Percentiles rank a stretch among this genome's conserved stretches.
Evolutionary conservation across 352 stramenopile genomes (phyloP).

Genomic region (Globisporangium uncinulatum): DNA sequence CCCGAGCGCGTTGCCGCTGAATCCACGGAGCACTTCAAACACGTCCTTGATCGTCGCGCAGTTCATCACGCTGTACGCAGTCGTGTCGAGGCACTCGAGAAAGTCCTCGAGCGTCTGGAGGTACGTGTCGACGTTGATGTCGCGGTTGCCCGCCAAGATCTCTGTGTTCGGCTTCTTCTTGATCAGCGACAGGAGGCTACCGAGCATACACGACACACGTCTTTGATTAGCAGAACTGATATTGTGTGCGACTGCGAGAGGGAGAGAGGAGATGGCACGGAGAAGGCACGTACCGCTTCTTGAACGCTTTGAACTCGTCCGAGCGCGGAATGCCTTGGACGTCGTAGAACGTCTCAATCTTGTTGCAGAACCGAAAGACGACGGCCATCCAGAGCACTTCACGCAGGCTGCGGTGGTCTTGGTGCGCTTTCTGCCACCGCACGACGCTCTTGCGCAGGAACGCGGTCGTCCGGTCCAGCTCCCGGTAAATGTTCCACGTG

Average conservation of each 20-base stretch:
- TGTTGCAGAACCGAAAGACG: conserved; percentile 78
- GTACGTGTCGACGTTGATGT: conserved; percentile 51
- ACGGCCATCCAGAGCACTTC: conserved; percentile 81
- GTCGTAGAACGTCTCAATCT: conserved; percentile 78
- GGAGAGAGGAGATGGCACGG: not conserved
- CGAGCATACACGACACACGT: conserved; percentile 1
- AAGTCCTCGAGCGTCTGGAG: conserved; percentile 68
- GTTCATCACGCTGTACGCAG: conserved; percentile 47
- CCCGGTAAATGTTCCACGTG: conserved; percentile 82
- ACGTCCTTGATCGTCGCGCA: conserved; percentile 40
- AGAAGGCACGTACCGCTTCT: conserved; percentile 42
- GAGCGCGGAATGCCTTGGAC: conserved; percentile 72
- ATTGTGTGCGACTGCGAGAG: not conserved
- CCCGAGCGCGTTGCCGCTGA: conserved; percentile 64
- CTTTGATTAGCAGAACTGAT: not conserved
- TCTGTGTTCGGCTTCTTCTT: conserved; percentile 48
- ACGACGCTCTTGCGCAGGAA: conserved; percentile 79
- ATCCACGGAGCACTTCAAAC: conserved; percentile 62
- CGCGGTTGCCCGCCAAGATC: conserved; percentile 50
- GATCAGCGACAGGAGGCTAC: conserved; percentile 35
- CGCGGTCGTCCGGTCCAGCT: conserved; percentile 74
- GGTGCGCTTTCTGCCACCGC: conserved; percentile 66
- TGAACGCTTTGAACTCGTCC: conserved; percentile 56
- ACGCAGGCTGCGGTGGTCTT: conserved; percentile 58
- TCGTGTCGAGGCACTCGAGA: conserved; percentile 53